A percentile compares a stretch with the other conserved stretches of the same genome.
These are phyloP conservation scores for Vicia faba DNA, from an alignment of 306 rosid species.

Conservation along the genomic window DNA sequence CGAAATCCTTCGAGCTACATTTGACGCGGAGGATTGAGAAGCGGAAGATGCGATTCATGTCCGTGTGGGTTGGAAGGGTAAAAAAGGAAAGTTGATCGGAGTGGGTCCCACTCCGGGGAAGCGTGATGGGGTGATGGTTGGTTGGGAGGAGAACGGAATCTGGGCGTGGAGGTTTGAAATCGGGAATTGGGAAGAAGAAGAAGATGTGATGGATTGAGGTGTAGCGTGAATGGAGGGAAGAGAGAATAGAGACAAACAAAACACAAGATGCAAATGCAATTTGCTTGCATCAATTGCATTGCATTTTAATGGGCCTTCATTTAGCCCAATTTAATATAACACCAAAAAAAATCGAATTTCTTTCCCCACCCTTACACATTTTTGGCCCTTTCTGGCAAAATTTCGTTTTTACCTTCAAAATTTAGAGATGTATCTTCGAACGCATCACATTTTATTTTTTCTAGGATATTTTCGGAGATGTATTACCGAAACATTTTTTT, in stretches of 20 bases:
- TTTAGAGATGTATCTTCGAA: too few relatives aligned
- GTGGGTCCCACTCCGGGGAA: slow-evolving; percentile 20
- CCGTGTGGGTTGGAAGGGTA: slow-evolving; percentile 8
- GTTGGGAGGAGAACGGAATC: slow-evolving; percentile 10
- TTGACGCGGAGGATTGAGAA: slow-evolving; percentile 3
- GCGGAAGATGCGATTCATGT: slow-evolving; percentile 35
- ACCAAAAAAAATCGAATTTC: too few relatives aligned
- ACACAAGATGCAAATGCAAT: neutral
- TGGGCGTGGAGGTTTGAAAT: slow-evolving; percentile 32
- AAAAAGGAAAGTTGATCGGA: slow-evolving; percentile 37
- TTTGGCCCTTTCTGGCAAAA: too few relatives aligned
- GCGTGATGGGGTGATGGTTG: neutral
- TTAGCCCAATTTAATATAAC: slow-evolving; percentile 12
- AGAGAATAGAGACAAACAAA: slow-evolving; percentile 1
- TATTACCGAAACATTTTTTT: too few relatives aligned
- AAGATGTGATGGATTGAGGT: slow-evolving; percentile 32
- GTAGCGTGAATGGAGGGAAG: slow-evolving; percentile 53
- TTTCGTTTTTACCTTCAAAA: too few relatives aligned
- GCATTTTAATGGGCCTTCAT: slow-evolving; percentile 5
- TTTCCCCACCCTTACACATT: too few relatives aligned
- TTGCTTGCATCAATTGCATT: neutral
- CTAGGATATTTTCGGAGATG: too few relatives aligned
- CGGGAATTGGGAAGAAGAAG: slow-evolving; percentile 34
- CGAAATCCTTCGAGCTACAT: slow-evolving; percentile 18
- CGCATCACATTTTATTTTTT: too few relatives aligned